Conservation (phyloP, 2,329 filamentous ascomycete genomes). For the Akanthomyces lecanii region DNA sequence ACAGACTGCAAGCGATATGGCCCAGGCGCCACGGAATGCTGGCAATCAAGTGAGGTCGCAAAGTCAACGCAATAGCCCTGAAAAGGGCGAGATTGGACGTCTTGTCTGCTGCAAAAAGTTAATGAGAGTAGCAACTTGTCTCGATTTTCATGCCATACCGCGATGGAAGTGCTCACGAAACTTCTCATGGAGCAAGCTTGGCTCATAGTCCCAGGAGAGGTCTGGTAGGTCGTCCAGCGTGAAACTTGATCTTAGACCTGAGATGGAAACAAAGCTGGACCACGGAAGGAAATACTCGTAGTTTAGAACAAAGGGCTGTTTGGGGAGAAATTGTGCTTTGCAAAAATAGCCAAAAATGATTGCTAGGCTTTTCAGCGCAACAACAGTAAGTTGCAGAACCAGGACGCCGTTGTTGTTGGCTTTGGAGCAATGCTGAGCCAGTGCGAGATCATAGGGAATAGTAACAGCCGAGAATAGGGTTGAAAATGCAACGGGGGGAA, state of each 20-base stretch:
- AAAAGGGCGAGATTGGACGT: background rate
- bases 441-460: background rate
- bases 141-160: background rate
- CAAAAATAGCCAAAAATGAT: background rate
- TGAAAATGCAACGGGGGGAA: background rate
- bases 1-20: background rate
- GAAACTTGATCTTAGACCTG: background rate
- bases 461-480: background rate
- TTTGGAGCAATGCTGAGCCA: background rate
- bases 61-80: background rate
- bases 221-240: background rate
- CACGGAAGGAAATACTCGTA: background rate
- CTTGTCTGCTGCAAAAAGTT: background rate
- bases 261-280: background rate
- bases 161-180: background rate
- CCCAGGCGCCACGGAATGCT: background rate
- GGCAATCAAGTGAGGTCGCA: background rate
- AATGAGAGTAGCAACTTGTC: background rate
- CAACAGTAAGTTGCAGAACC: background rate
- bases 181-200: background rate
- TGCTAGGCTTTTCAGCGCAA: background rate
- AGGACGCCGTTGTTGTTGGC: background rate
- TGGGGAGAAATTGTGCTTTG: background rate
- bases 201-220: background rate
- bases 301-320: background rate